Evolutionary conservation across 2,329 filamentous ascomycete species (phyloP).

Genomic region (Stagonosporopsis vannaccii): DNA sequence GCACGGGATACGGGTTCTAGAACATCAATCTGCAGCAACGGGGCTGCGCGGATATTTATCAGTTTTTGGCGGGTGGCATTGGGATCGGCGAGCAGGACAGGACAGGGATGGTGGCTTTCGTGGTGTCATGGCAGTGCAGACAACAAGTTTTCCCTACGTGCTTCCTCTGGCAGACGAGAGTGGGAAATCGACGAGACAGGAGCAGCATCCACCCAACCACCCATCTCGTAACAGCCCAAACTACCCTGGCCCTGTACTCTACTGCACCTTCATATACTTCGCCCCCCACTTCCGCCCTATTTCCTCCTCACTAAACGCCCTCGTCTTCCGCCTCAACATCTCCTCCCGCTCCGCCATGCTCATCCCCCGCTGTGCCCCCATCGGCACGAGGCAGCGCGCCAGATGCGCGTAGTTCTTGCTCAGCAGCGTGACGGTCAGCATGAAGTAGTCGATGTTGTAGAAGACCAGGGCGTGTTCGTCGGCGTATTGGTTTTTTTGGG

Average conservation of each 20-base stretch:
- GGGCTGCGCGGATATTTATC: not conserved
- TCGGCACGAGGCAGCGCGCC: conserved; percentile 74
- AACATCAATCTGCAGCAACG: not conserved
- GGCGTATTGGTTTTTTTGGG: conserved; percentile 71
- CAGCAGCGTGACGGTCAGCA: conserved; percentile 73
- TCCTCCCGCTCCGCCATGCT: conserved; percentile 67
- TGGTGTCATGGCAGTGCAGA: not conserved
- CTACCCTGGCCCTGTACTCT: not conserved
- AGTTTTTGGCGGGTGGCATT: not conserved
- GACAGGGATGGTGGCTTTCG: not conserved
- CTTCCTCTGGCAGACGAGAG: too few species aligned
- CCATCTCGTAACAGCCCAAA: too few species aligned
- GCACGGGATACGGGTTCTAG: not conserved
- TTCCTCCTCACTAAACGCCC: conserved; percentile 69
- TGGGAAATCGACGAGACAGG: too few species aligned
- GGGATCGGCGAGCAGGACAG: not conserved
- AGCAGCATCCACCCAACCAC: too few species aligned
- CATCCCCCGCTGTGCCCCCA: conserved; percentile 74
- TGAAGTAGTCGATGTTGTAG: conserved; percentile 81
- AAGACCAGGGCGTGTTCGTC: conserved; percentile 76
- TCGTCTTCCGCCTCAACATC: conserved; percentile 71
- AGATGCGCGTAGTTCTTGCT: conserved; percentile 75
- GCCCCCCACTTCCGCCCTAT: conserved; percentile 65
- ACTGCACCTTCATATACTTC: conserved; percentile 41
- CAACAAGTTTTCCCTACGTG: too few species aligned